Conservation (phyloP, 2,329 filamentous ascomycete species). For the Geoglossum cookeanum region DNA sequence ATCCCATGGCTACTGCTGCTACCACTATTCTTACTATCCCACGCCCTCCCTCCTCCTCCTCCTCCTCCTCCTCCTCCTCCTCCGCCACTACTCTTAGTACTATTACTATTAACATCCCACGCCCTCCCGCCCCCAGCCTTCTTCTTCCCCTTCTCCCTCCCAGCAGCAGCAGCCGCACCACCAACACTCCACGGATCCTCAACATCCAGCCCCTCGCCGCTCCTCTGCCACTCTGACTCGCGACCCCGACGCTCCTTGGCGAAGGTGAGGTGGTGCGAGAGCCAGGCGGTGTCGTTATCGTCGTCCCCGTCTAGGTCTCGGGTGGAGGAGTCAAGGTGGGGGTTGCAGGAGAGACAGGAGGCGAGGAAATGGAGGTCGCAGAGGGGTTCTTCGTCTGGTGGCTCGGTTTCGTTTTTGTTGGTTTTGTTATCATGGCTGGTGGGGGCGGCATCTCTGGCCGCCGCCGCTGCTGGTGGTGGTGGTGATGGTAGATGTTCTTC, state of each 20-base stretch:
- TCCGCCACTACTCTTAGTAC: slow-evolving; percentile 35
- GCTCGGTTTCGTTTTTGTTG: too few species aligned
- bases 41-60: background rate
- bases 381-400: slow-evolving; percentile 39
- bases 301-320: slow-evolving; percentile 21
- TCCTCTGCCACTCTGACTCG: slow-evolving; percentile 71
- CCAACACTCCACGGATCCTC: slow-evolving; percentile 82
- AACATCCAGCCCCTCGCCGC: slow-evolving; percentile 76
- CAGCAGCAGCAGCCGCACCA: slow-evolving; percentile 48
- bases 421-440: slow-evolving; percentile 20
- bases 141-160: slow-evolving; percentile 36
- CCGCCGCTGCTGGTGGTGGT: background rate
- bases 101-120: background rate
- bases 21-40: too few species aligned
- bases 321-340: slow-evolving; percentile 15
- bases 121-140: slow-evolving; percentile 18
- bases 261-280: slow-evolving; percentile 70
- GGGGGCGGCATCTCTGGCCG: slow-evolving; percentile 19
- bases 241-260: slow-evolving; percentile 82
- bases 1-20: too few species aligned
- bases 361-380: slow-evolving; percentile 95
- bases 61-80: slow-evolving; percentile 38
- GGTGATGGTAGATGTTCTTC: background rate
- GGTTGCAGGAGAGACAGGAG: slow-evolving; percentile 72
- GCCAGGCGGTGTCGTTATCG: slow-evolving; percentile 46